Base-by-base conservation (phyloP, 352 stramenopile genomes). In the Pythium biforme region DNA sequence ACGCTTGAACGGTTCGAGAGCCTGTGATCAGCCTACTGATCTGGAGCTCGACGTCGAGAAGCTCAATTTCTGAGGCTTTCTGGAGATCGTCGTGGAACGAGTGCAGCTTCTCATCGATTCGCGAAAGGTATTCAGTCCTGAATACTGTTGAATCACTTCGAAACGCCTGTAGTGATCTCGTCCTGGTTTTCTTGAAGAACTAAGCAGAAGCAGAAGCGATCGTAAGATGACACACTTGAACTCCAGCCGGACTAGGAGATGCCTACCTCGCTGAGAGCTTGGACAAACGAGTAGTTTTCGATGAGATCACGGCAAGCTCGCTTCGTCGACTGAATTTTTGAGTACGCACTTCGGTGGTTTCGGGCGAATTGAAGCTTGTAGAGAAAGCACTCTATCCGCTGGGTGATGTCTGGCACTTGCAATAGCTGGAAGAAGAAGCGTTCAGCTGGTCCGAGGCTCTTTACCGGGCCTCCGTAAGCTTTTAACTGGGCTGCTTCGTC, bases 291-390 rank as follows among this genome's bases (percentile, higher is more conserved):
- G 26, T 75, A 92, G 46, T 92, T 92, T 37, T 92, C 83, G 11
- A 86, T 66, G 19, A 92, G 37, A 62, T 92, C 79, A 19, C 77
- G 70, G 40, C 80, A 92, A 2, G 80, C 78, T 40, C 79, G 77
- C 55, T 86, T 88, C 3, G 89, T 74, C 7, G 84, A 48, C 46
- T 87, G 70, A 37, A 92, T 75, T 31, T 74, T 75, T 0, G 63
- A 61, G 17, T 86, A 65, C 20, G 88, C 55, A 10, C 55, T 80
- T 14, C 68, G 71, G 25, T 83, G 73, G 19, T 41, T 80, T 1
- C 74, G 70, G 17, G 43, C 37, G 47, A 92, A 92, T 68, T 86
- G 78, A 39, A 92, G 74, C 59, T 90, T 92, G 67, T 87, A 92
- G 29, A 90, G 58, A 19, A 92, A 89, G 64, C 82, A 87, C 26